Evolutionary conservation across 805 yeast species (phyloP).

Genomic region (Candida maesae): DNA sequence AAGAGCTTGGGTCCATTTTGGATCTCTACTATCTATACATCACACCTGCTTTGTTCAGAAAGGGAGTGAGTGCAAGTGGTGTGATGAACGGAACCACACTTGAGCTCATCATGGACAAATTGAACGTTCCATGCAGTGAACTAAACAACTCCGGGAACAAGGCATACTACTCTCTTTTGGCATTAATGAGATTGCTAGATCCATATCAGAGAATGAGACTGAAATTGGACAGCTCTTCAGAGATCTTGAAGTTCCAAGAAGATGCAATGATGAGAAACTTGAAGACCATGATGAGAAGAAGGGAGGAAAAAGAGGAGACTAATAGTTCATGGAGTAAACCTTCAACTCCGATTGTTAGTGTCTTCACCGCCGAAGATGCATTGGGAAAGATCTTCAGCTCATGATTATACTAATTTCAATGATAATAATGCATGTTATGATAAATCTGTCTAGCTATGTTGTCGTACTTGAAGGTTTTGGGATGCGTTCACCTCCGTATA

Average conservation of each 20-base stretch:
- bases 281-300: slow-evolving; percentile 3
- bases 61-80: slow-evolving; percentile 1
- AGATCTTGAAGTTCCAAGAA: slow-evolving; percentile 16
- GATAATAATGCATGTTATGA: too few relatives aligned
- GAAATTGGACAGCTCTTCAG: slow-evolving; percentile 14
- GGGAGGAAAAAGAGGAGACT: not conserved
- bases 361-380: slow-evolving; percentile 2
- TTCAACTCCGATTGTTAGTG: slow-evolving; percentile 1
- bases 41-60: slow-evolving; percentile 12
- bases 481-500: too few relatives aligned
- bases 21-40: slow-evolving; percentile 16
- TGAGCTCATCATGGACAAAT: slow-evolving; percentile 14
- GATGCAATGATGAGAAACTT: slow-evolving; percentile 6
- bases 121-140: slow-evolving; percentile 16
- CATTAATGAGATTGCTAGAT: slow-evolving; percentile 15
- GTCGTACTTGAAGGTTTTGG: not conserved
- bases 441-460: too few relatives aligned
- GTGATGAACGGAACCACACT: slow-evolving; percentile 10
- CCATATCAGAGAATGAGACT: slow-evolving; percentile 18
- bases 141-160: slow-evolving; percentile 18
- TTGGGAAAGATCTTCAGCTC: slow-evolving; percentile 3
- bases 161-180: slow-evolving; percentile 15
- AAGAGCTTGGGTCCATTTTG: slow-evolving; percentile 3
- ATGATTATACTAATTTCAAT: too few relatives aligned
- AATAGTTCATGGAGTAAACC: slow-evolving; percentile 3